Conservation (phyloP, 2,329 filamentous ascomycete genomes). For the Botrytis pseudocinerea region DNA sequence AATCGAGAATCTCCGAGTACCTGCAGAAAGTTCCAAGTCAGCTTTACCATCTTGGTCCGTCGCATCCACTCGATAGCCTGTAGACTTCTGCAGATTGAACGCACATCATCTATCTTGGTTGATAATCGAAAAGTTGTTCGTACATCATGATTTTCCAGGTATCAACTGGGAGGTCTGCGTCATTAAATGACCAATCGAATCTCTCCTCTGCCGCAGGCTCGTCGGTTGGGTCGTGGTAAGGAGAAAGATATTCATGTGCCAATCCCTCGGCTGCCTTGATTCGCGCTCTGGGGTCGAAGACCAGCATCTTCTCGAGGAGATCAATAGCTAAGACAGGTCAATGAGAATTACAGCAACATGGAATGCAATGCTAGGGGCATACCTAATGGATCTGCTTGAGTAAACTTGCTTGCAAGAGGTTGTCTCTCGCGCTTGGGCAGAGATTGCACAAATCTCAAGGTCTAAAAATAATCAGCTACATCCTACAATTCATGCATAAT, state of each 20-base stretch:
- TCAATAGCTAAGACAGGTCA: conserved; percentile 69
- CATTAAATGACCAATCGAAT: conserved; percentile 99
- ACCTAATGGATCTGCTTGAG: conserved; percentile 87
- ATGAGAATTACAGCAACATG: conserved; percentile 23
- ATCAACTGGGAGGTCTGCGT: conserved; percentile 93
- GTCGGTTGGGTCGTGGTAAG: conserved; percentile 96
- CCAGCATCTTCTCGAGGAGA: conserved; percentile 92
- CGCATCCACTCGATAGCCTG: conserved; percentile 8
- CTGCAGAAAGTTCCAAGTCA: conserved; percentile 51
- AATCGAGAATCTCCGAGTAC: conserved; percentile 98
- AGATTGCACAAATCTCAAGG: conserved; percentile 94
- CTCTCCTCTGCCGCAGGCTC: conserved; percentile 95
- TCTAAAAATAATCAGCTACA: conserved; percentile 55
- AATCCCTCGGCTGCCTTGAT: conserved; percentile 85
- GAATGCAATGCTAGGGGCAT: conserved; percentile 32
- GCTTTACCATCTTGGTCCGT: conserved; percentile 34
- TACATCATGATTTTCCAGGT: conserved; percentile 99
- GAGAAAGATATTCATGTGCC: conserved; percentile 87
- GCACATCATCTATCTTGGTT: conserved; percentile 24
- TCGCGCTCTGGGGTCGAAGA: conserved; percentile 97
- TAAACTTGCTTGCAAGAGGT: conserved; percentile 85
- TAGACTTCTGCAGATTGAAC: conserved; percentile 18
- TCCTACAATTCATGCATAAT: conserved; percentile 8
- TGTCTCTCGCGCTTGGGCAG: conserved; percentile 92
- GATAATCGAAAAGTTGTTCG: conserved; percentile 44